Evolutionary conservation across 257 asterid species (phyloP).

Genomic region (Solanum gandarillasii): DNA sequence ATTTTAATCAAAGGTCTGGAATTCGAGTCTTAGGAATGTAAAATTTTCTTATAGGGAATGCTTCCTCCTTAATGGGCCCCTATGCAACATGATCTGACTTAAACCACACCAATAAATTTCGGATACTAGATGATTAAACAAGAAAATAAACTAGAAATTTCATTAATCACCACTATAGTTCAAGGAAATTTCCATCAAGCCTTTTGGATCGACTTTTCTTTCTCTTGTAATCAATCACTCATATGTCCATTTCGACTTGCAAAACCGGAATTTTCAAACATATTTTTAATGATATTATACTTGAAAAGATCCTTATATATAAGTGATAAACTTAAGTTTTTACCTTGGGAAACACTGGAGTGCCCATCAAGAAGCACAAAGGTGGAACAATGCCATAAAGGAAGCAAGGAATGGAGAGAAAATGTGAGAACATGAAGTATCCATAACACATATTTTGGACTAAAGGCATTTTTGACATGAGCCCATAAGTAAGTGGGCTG

Average conservation of each 20-base stretch:
- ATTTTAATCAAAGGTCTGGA: background rate
- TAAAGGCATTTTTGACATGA: slow-evolving; percentile 26
- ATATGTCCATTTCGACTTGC: background rate
- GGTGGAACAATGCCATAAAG: slow-evolving; percentile 42
- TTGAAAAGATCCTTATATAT: background rate
- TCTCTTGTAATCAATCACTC: background rate
- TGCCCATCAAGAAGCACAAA: slow-evolving; percentile 37
- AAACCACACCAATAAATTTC: background rate
- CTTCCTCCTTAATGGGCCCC: background rate
- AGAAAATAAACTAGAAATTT: background rate
- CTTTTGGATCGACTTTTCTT: background rate
- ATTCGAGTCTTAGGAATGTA: background rate
- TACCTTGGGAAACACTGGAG: slow-evolving; percentile 58
- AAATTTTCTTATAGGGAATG: background rate
- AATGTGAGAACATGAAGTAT: slow-evolving; percentile 30
- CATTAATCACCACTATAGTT: background rate
- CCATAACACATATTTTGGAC: slow-evolving; percentile 51
- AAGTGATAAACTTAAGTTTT: background rate
- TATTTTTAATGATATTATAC: background rate
- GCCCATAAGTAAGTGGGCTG: slow-evolving; percentile 48
- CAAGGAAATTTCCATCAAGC: no score
- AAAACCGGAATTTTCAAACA: no score
- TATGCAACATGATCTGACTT: background rate
- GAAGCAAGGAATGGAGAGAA: slow-evolving; percentile 31
- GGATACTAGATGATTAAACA: background rate